Percentiles rank a stretch among this genome's conserved stretches.
Evolutionary conservation across 306 rosid genomes (phyloP).

Genomic region (Vachellia pachyceras): DNA sequence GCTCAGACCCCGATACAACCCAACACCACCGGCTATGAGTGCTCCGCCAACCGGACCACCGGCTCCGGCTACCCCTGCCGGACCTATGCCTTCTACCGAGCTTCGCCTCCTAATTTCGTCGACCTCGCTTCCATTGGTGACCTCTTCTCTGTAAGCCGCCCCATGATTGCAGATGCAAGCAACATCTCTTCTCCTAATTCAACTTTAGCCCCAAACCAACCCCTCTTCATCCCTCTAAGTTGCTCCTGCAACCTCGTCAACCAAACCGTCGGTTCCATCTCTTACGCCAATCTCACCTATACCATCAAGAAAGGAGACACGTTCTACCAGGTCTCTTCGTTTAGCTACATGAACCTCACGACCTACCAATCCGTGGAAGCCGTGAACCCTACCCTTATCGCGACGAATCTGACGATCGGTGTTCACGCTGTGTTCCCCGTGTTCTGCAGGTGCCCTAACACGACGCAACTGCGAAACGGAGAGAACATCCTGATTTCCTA

Average conservation of each 20-base stretch:
- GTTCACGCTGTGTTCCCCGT: conserved; percentile 59
- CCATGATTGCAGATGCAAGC: conserved; percentile 59
- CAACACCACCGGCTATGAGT: conserved; percentile 62
- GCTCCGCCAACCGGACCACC: conserved; percentile 47
- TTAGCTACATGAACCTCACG: conserved; percentile 61
- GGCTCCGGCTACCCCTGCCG: conserved; percentile 51
- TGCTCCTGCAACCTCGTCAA: conserved; percentile 72
- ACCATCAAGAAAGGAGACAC: conserved; percentile 59
- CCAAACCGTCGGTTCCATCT: conserved; percentile 51
- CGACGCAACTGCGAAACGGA: conserved; percentile 32
- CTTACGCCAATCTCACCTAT: conserved; percentile 74
- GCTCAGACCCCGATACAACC: conserved; percentile 14
- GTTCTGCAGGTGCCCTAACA: conserved; percentile 81
- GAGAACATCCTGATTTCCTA: conserved; percentile 62
- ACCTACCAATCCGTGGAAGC: conserved; percentile 67
- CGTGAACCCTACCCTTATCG: conserved; percentile 65
- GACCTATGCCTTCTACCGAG: conserved; percentile 72
- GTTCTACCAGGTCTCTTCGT: conserved; percentile 57
- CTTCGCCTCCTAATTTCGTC: conserved; percentile 61
- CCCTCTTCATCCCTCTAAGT: conserved; percentile 70
- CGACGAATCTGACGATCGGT: conserved; percentile 57
- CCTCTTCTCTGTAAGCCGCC: conserved; percentile 78
- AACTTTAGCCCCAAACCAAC: conserved; percentile 52
- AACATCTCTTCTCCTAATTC: conserved; percentile 67
- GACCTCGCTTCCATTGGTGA: conserved; percentile 80